A percentile compares a stretch with the other conserved stretches of the same genome.
Conservation (phyloP, 805 yeast genomes). For the Myxozyma nipponensis region DNA sequence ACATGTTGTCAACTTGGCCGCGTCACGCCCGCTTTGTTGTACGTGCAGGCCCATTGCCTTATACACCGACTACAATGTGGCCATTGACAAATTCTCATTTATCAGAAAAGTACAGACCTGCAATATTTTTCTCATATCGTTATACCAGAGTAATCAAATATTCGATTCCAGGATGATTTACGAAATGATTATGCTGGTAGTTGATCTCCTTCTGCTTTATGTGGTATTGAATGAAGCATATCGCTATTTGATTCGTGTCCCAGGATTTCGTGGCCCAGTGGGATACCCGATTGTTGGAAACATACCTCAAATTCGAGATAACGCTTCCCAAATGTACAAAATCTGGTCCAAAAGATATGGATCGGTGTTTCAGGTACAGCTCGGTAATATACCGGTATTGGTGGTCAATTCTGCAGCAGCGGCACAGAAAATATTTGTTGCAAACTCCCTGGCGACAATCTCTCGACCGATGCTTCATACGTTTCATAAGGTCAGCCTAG, state of each 20-base stretch:
- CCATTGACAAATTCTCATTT: too few species aligned
- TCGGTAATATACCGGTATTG: constrained; percentile 55
- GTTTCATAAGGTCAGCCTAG: constrained; percentile 51
- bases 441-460: constrained; percentile 49
- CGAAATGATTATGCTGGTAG: too few species aligned
- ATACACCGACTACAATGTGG: too few species aligned
- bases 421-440: constrained; percentile 52
- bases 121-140: too few species aligned
- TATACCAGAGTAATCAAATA: too few species aligned
- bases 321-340: constrained; percentile 31
- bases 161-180: too few species aligned
- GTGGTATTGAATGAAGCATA: constrained; percentile 9
- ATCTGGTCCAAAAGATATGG: constrained; percentile 36
- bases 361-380: constrained; percentile 56
- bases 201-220: constrained; percentile 1
- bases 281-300: constrained; percentile 28
- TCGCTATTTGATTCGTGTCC: constrained; percentile 10
- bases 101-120: too few species aligned
- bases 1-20: too few species aligned
- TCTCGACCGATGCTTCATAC: constrained; percentile 67
- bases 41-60: too few species aligned
- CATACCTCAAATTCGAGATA: constrained; percentile 23
- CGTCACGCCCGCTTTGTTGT: too few species aligned
- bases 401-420: constrained; percentile 65
- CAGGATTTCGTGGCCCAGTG: constrained; percentile 26